These are phyloP conservation scores for Podospora conica DNA, from an alignment of 495 filamentous ascomycete species.

Conservation along the genomic window DNA sequence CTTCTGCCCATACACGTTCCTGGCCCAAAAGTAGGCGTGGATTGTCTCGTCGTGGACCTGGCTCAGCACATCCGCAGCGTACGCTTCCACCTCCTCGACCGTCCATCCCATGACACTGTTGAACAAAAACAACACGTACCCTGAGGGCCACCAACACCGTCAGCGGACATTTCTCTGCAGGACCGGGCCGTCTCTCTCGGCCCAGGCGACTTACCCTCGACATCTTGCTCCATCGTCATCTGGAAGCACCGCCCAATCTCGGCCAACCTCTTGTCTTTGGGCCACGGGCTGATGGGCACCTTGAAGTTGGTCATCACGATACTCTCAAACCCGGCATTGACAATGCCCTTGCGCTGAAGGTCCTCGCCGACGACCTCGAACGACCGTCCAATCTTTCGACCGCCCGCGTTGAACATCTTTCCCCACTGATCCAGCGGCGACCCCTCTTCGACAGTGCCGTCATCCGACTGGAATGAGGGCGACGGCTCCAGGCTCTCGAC, in stretches of 20 bases:
- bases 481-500: neutral
- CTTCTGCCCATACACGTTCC: neutral
- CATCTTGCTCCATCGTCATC: too few species aligned
- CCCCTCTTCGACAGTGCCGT: slow-evolving; percentile 1
- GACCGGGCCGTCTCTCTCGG: too few species aligned
- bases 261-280: too few species aligned
- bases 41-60: neutral
- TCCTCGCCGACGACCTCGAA: neutral
- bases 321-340: neutral
- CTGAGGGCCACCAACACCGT: too few species aligned
- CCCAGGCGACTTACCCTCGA: too few species aligned
- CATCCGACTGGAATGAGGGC: neutral
- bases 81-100: too few species aligned
- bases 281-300: too few species aligned
- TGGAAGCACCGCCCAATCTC: too few species aligned
- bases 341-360: neutral
- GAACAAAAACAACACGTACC: too few species aligned
- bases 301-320: too few species aligned
- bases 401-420: neutral
- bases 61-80: neutral
- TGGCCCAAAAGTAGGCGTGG: neutral
- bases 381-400: neutral
- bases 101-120: too few species aligned
- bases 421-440: neutral
- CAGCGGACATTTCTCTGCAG: too few species aligned